phyloP scores from a whole-genome alignment of 257 asterid genomes.

The Petrea volubilis region DNA sequence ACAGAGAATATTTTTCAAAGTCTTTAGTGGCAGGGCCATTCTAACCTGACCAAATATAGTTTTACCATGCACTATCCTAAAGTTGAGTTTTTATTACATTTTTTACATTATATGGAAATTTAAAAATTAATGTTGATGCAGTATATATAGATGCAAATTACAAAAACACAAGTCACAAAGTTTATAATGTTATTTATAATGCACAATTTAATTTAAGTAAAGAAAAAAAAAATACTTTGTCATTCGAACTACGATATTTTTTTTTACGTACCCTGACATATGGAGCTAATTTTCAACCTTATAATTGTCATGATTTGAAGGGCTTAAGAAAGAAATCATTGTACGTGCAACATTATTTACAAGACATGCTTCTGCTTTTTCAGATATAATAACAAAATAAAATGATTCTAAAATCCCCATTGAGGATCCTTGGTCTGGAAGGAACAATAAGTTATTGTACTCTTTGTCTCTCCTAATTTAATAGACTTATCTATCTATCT shows the following conservation, averaged over 20 bases:
- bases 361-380: slow-evolving; percentile 25
- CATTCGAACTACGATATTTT: too few relatives aligned
- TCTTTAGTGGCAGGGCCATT: background rate
- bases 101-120: too few relatives aligned
- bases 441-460: slow-evolving; percentile 18
- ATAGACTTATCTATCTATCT: background rate
- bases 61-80: background rate
- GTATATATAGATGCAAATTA: too few relatives aligned
- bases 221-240: too few relatives aligned
- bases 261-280: background rate
- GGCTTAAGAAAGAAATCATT: slow-evolving; percentile 2
- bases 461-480: slow-evolving; percentile 6
- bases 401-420: slow-evolving; percentile 23
- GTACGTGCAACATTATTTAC: slow-evolving; percentile 11
- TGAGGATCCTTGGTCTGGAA: slow-evolving; percentile 32
- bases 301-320: background rate
- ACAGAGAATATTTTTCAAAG: background rate
- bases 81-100: too few relatives aligned
- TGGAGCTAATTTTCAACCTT: background rate
- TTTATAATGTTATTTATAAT: too few relatives aligned
- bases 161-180: too few relatives aligned
- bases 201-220: too few relatives aligned
- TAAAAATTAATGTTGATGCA: too few relatives aligned
- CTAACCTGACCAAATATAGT: background rate
- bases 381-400: slow-evolving; percentile 28